Conservation (phyloP, 371 early-diverging fungal species). For the Syncephalastrum racemosum region DNA sequence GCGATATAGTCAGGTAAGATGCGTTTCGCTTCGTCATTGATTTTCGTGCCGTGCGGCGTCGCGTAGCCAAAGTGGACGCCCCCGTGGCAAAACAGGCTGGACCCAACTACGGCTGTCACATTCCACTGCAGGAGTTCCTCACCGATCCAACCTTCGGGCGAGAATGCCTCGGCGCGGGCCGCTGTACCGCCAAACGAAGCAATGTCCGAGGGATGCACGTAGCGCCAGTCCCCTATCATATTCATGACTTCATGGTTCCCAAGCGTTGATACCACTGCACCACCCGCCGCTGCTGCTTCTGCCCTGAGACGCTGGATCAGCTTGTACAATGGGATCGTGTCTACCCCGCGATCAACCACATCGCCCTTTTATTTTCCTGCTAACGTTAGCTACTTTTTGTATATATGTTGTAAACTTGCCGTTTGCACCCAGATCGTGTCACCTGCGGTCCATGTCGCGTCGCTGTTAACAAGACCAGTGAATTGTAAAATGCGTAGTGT, state of each 20-base stretch:
- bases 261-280: constrained; percentile 56
- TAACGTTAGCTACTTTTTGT: not conserved
- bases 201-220: constrained; percentile 66
- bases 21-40: constrained; percentile 53
- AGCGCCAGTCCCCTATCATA: constrained; percentile 66
- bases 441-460: constrained; percentile 65
- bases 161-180: constrained; percentile 56
- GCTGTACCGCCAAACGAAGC: constrained; percentile 62
- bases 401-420: constrained; percentile 15
- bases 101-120: constrained; percentile 61
- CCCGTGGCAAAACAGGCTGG: constrained; percentile 76
- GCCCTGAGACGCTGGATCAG: constrained; percentile 55
- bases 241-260: constrained; percentile 84
- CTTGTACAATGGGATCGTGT: constrained; percentile 68
- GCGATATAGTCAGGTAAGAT: constrained; percentile 32
- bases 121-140: constrained; percentile 52
- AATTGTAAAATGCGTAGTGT: constrained; percentile 59
- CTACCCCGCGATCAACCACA: constrained; percentile 72
- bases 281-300: constrained; percentile 62
- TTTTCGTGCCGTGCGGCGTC: constrained; percentile 52
- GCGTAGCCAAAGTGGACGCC: constrained; percentile 59
- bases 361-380: constrained; percentile 70
- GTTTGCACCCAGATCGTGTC: constrained; percentile 57
- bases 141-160: constrained; percentile 68
- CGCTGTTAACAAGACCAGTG: constrained; percentile 59